Percentiles rank a stretch among this genome's conserved stretches.
These are phyloP conservation scores for Trichoderma simmonsii DNA, from an alignment of 2,329 filamentous ascomycete species.

Conservation along the genomic window DNA sequence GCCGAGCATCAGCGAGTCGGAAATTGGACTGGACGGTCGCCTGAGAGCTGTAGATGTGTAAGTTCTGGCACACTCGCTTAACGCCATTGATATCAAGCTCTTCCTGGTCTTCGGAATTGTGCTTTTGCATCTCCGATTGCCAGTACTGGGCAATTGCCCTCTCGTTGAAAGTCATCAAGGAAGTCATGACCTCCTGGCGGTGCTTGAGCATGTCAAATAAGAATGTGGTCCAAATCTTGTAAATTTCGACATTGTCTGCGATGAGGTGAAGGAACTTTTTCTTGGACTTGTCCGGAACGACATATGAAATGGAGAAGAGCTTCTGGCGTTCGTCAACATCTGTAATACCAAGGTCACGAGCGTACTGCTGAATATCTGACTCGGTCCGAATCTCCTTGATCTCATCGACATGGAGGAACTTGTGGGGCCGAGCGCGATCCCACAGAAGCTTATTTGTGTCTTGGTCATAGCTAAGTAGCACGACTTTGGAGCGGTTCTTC, in stretches of 20 bases:
- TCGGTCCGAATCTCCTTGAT: conserved; percentile 87
- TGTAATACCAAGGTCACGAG: conserved; percentile 73
- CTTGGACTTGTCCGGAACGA: conserved; percentile 72
- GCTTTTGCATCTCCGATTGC: conserved; percentile 75
- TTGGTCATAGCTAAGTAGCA: conserved; percentile 71
- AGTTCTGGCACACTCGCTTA: conserved; percentile 77
- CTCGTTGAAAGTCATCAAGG: conserved; percentile 79
- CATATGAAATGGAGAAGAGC: conserved; percentile 91
- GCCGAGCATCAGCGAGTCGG: conserved; percentile 63
- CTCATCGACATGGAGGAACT: conserved; percentile 91
- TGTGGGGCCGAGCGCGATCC: conserved; percentile 74
- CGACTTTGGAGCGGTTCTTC: conserved; percentile 69
- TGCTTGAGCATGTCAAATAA: conserved; percentile 82
- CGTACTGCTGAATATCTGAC: conserved; percentile 81
- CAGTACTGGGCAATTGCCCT: conserved; percentile 81
- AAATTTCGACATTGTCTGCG: conserved; percentile 67
- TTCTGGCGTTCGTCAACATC: conserved; percentile 61
- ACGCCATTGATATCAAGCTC: conserved; percentile 75
- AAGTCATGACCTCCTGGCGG: conserved; percentile 85
- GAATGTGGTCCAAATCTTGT: conserved; percentile 78
- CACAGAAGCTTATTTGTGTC: conserved; percentile 84
- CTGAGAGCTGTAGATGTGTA: conserved; percentile 88
- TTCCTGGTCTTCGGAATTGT: conserved; percentile 59
- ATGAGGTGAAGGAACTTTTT: conserved; percentile 87
- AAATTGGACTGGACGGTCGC: conserved; percentile 73